Conservation (phyloP, 2,329 filamentous ascomycete genomes). For the Aspergillus cejpii region DNA sequence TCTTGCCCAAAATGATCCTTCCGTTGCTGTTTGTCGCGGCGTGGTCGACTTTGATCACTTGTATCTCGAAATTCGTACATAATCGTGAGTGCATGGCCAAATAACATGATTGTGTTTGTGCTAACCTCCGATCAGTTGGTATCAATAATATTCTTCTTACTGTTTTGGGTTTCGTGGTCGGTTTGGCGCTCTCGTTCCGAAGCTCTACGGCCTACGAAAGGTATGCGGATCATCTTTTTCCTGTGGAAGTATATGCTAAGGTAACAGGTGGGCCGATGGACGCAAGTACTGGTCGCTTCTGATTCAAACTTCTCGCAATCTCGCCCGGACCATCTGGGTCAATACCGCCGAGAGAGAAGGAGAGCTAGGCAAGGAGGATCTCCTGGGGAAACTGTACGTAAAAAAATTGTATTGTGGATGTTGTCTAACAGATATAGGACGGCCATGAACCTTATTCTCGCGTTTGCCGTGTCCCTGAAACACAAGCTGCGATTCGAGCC, state of each 20-base stretch:
- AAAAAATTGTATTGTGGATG: neutral
- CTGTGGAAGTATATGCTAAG: neutral
- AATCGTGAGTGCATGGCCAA: slow-evolving; percentile 24
- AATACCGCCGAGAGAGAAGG: slow-evolving; percentile 58
- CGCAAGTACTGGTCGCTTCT: slow-evolving; percentile 57
- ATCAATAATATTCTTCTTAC: slow-evolving; percentile 66
- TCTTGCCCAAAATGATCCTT: slow-evolving; percentile 66
- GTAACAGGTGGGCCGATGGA: slow-evolving; percentile 51
- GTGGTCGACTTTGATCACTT: slow-evolving; percentile 62
- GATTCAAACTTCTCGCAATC: slow-evolving; percentile 50
- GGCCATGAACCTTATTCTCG: slow-evolving; percentile 69
- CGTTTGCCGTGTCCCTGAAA: slow-evolving; percentile 71
- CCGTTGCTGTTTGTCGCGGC: slow-evolving; percentile 56
- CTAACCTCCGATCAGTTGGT: slow-evolving; percentile 42
- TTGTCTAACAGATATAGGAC: slow-evolving; percentile 34
- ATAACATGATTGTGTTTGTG: no score
- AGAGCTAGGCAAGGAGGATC: slow-evolving; percentile 55
- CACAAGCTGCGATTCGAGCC: slow-evolving; percentile 80
- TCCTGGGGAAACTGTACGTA: slow-evolving; percentile 59
- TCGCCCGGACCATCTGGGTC: slow-evolving; percentile 73
- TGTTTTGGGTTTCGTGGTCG: slow-evolving; percentile 74
- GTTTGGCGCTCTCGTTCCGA: slow-evolving; percentile 69
- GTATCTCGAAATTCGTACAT: slow-evolving; percentile 46
- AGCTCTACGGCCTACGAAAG: slow-evolving; percentile 72
- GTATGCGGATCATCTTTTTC: slow-evolving; percentile 19